phyloP scores from a whole-genome alignment of 352 stramenopile species.

The Phytophthora capsici region DNA sequence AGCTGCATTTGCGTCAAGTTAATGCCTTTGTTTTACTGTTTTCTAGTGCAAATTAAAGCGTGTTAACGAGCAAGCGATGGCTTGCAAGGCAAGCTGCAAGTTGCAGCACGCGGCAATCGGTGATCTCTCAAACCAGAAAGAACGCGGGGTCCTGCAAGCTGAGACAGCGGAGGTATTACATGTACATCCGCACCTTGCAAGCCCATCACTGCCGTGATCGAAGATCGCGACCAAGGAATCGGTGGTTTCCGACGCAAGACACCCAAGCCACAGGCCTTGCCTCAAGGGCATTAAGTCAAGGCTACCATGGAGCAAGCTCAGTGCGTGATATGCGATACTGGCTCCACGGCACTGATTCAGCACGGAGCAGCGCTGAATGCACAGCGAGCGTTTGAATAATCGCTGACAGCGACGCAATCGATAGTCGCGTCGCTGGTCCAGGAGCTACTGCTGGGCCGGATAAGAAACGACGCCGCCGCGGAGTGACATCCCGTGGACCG shows the following conservation, averaged over 20 bases:
- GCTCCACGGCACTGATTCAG: slow-evolving; percentile 1
- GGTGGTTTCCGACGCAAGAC: background rate
- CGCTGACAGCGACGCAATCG: slow-evolving; percentile 19
- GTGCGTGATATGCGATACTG: slow-evolving; percentile 27
- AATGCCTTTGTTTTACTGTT: slow-evolving; percentile 12
- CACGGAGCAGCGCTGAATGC: slow-evolving; percentile 15
- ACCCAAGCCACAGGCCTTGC: background rate
- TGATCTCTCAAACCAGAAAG: slow-evolving; percentile 1
- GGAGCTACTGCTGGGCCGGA: background rate
- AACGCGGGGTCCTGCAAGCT: slow-evolving; percentile 4
- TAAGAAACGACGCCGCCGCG: background rate
- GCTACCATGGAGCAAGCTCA: background rate
- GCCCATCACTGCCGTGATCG: slow-evolving; percentile 16
- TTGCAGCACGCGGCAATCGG: background rate
- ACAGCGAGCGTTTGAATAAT: slow-evolving; percentile 14
- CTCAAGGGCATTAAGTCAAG: background rate
- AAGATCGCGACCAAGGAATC: slow-evolving; percentile 2
- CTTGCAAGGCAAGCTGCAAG: background rate
- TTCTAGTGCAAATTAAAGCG: background rate
- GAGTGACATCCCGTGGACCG: background rate
- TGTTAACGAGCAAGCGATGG: slow-evolving; percentile 23
- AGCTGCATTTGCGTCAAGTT: slow-evolving; percentile 4
- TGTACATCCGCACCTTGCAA: background rate
- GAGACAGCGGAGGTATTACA: slow-evolving; percentile 31
- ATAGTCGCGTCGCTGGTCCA: slow-evolving; percentile 1